Base-by-base conservation (phyloP, 2,329 filamentous ascomycete species). In the Penicillium sp. region DNA sequence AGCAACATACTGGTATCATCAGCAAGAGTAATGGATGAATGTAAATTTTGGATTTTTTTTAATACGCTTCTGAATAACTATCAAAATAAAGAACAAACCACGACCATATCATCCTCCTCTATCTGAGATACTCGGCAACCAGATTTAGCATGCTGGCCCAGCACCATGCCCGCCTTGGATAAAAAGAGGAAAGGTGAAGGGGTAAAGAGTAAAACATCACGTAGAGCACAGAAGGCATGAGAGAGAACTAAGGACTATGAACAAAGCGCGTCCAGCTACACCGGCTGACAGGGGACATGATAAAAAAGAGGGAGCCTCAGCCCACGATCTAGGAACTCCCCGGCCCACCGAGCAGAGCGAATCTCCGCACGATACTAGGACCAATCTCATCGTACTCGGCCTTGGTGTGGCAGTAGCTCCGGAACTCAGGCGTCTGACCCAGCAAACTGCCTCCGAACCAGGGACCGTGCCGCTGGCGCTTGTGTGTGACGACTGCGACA, bases 391-490 rank as follows among this genome's bases (percentile, higher is more conserved):
- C 90, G 74, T 97, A 97, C 82, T 93, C 77, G 49, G 74, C 78
- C 82, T 95, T 95, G 56, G 90, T 99, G 78, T 99, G 96, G 81
- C 95, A 99, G 80, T 98, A 99, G 72, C 92, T 97, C 75, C 91
- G 87, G 84, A 99, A 99, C 78, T 99, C 96, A 4, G 96, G 93
- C 7, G 95, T 99, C 81, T 98, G 93, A 54, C 93, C 96, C 59
- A 99, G 82, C 78, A 99, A 82, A 79, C 91, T 96, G 67, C 95
- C 95, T 76, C 95, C 95, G 74, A 99, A 99, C 95, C 95, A 99
- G 31, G 95, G 95, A 19, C 95, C 95, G 74, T 99, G 93, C 72
- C 93, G 84, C 84, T 99, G 95, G 74, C 95, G 85, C 84, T 96
- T 97, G 82, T 99, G 95, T 47, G 92, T 91, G 66, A 99, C 96